Base-by-base conservation (phyloP, 169 alveolate species). In the Cryptosporidium viatorum region DNA sequence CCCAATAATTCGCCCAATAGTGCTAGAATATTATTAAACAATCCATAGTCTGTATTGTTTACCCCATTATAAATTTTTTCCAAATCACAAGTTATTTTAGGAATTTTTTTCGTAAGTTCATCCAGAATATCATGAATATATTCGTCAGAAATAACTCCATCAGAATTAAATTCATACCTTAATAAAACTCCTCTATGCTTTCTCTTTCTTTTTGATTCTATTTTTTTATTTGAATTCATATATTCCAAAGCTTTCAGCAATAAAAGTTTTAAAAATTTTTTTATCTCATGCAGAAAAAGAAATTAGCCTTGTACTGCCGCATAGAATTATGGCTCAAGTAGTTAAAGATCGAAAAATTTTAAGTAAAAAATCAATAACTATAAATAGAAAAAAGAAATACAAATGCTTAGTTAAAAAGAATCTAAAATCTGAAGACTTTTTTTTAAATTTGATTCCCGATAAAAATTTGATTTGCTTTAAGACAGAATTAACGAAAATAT, bases 401-500 rank as follows among this genome's bases (percentile, higher is more conserved):
- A 48, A 39, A 16, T 10, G 41, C 21, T 29, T 70, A 45, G 6
- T 45, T 23, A 26, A 39, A 39, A 8, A 70, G 18, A 70, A 43
- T 43, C 21, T 16, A 43, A 31, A 65, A 7, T 65, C 71, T 33
- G 18, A 65, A 65, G 71, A 65, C 16, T 65, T 65, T 26, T 65
- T 65, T 29, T 29, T n/a, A 4, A 65, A 37, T 18, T 9, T 65
- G 23, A 5, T 65, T 10, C 26, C 5, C 1, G 48, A 9, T 23
- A 31, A 14, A 4, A 29, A 35, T 33, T 26, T 29, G 18, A 65
- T 16, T 3, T 33, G 14, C 26, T 55, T 55, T 26, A 65, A 65
- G 23, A 65, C 43, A 16, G 71, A 69, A 41, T 23, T 73, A 55
- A 10, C 21, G 33, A 29, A 52, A 33, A 73, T 73, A 51, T 73